Base-by-base conservation (phyloP, 1,139 yeast genomes). In the Geotrichum klebahnii region DNA sequence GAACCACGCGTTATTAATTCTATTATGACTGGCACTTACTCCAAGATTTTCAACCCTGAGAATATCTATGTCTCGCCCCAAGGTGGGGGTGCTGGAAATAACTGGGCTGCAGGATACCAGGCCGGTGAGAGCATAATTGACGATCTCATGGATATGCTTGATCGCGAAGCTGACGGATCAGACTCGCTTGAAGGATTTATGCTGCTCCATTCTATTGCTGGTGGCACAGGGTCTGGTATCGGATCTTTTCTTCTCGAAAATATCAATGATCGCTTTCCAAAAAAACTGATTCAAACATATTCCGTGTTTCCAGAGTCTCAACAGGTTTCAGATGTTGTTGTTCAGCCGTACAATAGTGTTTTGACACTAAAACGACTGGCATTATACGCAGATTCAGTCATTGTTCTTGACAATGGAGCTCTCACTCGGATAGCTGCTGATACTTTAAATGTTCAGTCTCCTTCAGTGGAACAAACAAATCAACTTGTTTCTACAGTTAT, bases 161-260 rank as follows among this genome's bases (percentile, higher is more conserved):
- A 90, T 63, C 75, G 95, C 54, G 97, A 92, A 61, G 78, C 90
- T 39, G 98, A 92, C 63, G 84, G 87, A 36, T 84, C 96, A 60
- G 98, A 92, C 56, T 84, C 86, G 53, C 71, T 90, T 50, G 92
- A 89, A 55, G 95, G 95, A 5, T 92, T 94, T 66, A 96, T 89
- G 71, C 70, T 92, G 57, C 69, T 90, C 52, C 98, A 92, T 66
- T 87, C 97, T 14, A 95, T 94, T n/a, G 97, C 97, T 0, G 98
- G 98, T 23, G 98, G 98, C 33, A 92, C 98, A 0, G 98, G 98
- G 0, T 85, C 96, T 0, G 98, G 98, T 5, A 80, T 89, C 40
- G 98, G 98, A 0, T 87, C 96, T 0, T 78, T 78, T 55, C 61
- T 92, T 43, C 69, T 92, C 44, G 97, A 92, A 65, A 72, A 81